These are phyloP conservation scores for Pseudocercospora cruenta DNA, from an alignment of 2,329 filamentous ascomycete genomes.

Conservation along the genomic window DNA sequence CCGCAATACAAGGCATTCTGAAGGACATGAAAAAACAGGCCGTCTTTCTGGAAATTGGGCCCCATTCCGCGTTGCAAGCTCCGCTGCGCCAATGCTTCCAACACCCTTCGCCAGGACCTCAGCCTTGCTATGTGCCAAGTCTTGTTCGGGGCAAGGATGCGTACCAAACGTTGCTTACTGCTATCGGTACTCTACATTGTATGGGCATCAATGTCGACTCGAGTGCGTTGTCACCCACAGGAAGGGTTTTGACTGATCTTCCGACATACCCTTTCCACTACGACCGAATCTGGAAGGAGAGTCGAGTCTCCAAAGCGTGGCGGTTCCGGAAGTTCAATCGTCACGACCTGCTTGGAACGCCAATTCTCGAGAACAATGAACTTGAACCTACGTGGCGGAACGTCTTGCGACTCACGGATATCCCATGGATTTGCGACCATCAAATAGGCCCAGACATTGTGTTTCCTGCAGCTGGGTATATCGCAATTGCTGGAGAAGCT, in stretches of 20 bases:
- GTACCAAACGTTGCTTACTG: neutral
- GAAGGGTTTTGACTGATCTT: neutral
- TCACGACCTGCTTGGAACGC: conserved; percentile 1
- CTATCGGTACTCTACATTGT: conserved; percentile 1
- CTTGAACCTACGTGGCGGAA: conserved; percentile 32
- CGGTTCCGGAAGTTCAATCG: conserved; percentile 6
- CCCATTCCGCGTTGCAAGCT: conserved; percentile 10
- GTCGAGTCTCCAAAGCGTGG: conserved; percentile 3
- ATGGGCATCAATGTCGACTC: neutral
- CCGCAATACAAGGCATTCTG: neutral
- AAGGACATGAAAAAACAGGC: neutral
- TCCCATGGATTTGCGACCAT: conserved; percentile 41
- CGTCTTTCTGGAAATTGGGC: conserved; percentile 14
- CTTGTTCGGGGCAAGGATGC: neutral
- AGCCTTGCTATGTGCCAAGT: conserved; percentile 5
- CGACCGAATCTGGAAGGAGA: conserved; percentile 1
- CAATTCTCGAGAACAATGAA: neutral
- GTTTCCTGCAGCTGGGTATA: conserved; percentile 22
- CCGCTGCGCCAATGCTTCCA: neutral
- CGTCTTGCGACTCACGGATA: conserved; percentile 30
- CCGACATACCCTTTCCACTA: conserved; percentile 9
- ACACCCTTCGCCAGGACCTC: neutral
- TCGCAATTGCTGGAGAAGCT: conserved; percentile 20
- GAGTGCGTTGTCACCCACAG: neutral
- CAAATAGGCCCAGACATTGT: conserved; percentile 13